Percentiles rank a stretch among this genome's conserved stretches.
Evolutionary conservation across 1,284 basidiomycete genomes (phyloP).

Genomic region (Irpex lacteus): DNA sequence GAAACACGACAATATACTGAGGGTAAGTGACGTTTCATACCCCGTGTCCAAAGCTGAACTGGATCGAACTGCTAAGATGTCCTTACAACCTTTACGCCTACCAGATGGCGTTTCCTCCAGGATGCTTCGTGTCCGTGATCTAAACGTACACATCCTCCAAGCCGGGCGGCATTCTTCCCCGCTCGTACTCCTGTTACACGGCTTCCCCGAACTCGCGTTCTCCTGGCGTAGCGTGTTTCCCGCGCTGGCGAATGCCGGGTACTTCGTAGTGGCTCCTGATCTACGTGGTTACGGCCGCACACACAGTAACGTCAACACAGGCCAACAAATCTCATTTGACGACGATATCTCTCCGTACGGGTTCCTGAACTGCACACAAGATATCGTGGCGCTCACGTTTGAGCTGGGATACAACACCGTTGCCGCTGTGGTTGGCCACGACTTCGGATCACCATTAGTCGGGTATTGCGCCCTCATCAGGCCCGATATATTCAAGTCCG

Average conservation of each 20-base stretch:
- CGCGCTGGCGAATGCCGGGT: constrained; percentile 42
- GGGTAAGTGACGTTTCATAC: background rate
- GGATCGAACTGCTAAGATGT: background rate
- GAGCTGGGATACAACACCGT: constrained; percentile 47
- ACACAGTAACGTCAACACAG: constrained; percentile 16
- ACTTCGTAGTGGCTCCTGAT: constrained; percentile 35
- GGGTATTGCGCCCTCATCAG: constrained; percentile 49
- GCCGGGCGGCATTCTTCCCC: constrained; percentile 36
- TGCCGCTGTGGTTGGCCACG: constrained; percentile 54
- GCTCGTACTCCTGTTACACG: constrained; percentile 59
- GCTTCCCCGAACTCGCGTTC: constrained; percentile 63
- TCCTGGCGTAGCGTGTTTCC: constrained; percentile 59
- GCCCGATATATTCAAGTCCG: constrained; percentile 52
- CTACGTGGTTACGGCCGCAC: constrained; percentile 33
- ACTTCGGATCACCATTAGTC: constrained; percentile 54
- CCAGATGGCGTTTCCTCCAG: constrained; percentile 17
- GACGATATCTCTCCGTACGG: constrained; percentile 51
- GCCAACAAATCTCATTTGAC: constrained; percentile 34
- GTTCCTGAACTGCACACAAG: constrained; percentile 47
- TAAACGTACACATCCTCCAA: constrained; percentile 53
- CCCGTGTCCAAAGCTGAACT: background rate
- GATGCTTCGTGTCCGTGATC: constrained; percentile 32
- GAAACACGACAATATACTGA: too few species aligned
- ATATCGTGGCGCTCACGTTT: constrained; percentile 48
- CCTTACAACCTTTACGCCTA: background rate